Evolutionary conservation across 495 filamentous ascomycete species (phyloP).

Genomic region (Neurospora cerealis): DNA sequence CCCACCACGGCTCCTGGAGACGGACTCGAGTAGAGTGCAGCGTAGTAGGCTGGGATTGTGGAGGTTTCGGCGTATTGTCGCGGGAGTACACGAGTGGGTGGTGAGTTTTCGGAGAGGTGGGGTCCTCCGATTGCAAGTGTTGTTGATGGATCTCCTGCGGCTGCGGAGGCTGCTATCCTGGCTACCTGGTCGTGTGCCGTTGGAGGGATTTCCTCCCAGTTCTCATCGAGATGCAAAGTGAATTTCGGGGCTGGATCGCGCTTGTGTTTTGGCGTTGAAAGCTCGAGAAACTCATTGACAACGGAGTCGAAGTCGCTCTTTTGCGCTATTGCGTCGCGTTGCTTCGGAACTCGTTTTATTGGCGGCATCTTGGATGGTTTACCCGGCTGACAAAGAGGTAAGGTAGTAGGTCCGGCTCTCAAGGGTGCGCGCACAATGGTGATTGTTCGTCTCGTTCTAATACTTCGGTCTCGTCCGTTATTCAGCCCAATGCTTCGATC

Average conservation of each 20-base stretch:
- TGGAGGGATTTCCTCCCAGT: neutral
- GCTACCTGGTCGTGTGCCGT: neutral
- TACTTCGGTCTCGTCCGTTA: neutral
- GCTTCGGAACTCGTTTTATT: neutral
- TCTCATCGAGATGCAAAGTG: neutral
- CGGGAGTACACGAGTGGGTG: neutral
- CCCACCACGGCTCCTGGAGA: slow-evolving; percentile 66
- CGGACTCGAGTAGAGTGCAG: slow-evolving; percentile 46
- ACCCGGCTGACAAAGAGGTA: neutral
- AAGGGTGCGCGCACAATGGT: neutral
- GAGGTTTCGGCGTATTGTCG: slow-evolving; percentile 3
- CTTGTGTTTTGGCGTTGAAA: neutral
- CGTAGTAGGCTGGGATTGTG: slow-evolving; percentile 60
- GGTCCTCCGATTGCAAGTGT: neutral
- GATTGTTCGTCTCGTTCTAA: neutral
- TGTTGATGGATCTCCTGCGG: neutral
- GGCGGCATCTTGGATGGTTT: neutral
- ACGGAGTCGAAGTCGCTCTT: neutral
- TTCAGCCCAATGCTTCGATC: neutral
- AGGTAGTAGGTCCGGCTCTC: neutral
- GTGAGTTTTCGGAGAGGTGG: neutral
- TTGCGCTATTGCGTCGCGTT: neutral
- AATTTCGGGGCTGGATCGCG: neutral
- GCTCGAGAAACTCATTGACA: neutral
- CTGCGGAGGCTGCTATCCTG: neutral